Conservation (phyloP, 495 filamentous ascomycete species). For the Niebla homalea region DNA sequence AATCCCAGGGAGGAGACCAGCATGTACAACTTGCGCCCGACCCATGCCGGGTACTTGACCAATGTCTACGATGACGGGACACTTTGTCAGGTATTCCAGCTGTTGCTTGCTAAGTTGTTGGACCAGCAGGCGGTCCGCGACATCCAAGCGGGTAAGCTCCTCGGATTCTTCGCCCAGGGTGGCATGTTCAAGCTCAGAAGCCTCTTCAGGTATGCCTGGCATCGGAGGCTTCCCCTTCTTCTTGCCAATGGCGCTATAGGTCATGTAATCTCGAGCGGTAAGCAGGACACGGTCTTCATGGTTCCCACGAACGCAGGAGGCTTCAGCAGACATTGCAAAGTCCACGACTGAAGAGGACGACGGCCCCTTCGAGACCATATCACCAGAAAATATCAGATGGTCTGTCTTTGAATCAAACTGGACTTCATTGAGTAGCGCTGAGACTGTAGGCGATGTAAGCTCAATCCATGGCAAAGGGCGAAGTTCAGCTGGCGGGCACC, state of each 20-base stretch:
- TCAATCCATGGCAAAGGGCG: too few relatives aligned
- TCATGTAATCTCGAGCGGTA: conserved; percentile 27
- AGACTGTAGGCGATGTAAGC: conserved; percentile 30
- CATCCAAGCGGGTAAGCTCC: conserved; percentile 26
- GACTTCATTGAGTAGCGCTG: conserved; percentile 51
- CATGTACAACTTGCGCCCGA: conserved; percentile 67
- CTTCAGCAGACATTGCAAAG: conserved; percentile 51
- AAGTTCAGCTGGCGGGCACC: neutral
- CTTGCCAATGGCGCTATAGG: conserved; percentile 10
- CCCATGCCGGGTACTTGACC: conserved; percentile 43
- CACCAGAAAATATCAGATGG: conserved; percentile 71
- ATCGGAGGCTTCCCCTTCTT: conserved; percentile 11
- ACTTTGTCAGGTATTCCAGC: conserved; percentile 52
- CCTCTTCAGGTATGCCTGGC: conserved; percentile 10
- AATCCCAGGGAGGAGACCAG: conserved; percentile 64
- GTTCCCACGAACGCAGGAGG: conserved; percentile 79
- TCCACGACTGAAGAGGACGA: conserved; percentile 69
- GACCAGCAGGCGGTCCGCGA: conserved; percentile 35
- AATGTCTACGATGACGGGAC: conserved; percentile 62
- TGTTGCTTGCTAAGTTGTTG: conserved; percentile 43
- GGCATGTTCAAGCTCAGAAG: conserved; percentile 12
- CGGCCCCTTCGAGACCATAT: conserved; percentile 81
- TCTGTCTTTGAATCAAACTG: conserved; percentile 49
- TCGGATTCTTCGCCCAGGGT: conserved; percentile 15
- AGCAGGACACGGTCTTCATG: conserved; percentile 76